Evolutionary conservation across 805 yeast genomes (phyloP).

Genomic region (Metschnikowia similis): DNA sequence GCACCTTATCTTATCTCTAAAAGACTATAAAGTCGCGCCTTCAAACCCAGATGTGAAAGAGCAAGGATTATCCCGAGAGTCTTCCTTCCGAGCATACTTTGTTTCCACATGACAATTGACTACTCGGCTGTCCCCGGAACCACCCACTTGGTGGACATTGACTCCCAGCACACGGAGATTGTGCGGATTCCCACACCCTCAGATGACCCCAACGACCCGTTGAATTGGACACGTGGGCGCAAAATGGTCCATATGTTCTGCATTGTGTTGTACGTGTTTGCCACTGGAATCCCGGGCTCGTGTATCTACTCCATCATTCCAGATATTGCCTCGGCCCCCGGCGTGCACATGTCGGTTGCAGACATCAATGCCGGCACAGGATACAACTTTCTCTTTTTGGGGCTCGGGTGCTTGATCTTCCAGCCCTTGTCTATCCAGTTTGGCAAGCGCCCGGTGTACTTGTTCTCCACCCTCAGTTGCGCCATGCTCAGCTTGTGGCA

Average conservation of each 20-base stretch:
- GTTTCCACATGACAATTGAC: conserved; percentile 3
- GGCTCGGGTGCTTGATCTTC: conserved; percentile 44
- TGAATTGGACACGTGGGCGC: conserved; percentile 54
- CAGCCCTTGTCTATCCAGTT: conserved; percentile 49
- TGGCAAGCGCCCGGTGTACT: conserved; percentile 46
- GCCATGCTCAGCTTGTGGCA: conserved; percentile 39
- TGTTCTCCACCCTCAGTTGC: conserved; percentile 37
- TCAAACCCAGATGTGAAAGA: too few species aligned
- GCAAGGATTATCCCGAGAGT: too few species aligned
- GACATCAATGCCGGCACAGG: conserved; percentile 17
- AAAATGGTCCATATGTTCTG: conserved; percentile 46
- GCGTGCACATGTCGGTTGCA: conserved; percentile 12
- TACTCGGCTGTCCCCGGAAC: conserved; percentile 44
- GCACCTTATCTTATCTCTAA: too few species aligned
- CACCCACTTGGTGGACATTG: conserved; percentile 44
- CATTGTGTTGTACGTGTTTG: conserved; percentile 29
- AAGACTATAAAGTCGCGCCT: too few species aligned
- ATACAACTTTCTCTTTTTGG: conserved; percentile 14
- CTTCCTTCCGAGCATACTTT: too few species aligned
- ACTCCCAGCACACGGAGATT: conserved; percentile 33
- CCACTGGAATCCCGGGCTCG: conserved; percentile 33
- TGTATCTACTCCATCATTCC: conserved; percentile 16
- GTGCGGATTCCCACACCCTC: conserved; percentile 65
- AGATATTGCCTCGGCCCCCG: conserved; percentile 13
- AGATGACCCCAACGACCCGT: conserved; percentile 65